Evolutionary conservation across 1,139 yeast genomes (phyloP).

Genomic region (Suzukiozyma palmioleophila): DNA sequence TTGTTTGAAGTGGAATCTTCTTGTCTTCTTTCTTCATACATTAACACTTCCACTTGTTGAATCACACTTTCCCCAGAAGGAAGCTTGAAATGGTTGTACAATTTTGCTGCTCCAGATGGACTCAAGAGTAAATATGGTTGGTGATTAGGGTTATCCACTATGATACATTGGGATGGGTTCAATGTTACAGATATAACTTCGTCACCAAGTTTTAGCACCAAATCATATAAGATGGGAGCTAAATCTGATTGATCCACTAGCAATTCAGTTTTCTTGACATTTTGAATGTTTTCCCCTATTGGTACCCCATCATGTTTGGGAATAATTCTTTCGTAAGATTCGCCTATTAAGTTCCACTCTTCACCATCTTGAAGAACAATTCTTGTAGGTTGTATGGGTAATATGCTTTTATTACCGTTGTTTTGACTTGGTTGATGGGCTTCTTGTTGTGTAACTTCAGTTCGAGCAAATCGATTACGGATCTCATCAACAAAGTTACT

Average conservation of each 20-base stretch:
- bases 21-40: conserved; percentile 4
- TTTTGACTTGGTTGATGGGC: not conserved
- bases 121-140: conserved; percentile 39
- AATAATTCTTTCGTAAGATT: conserved; percentile 20
- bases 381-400: conserved; percentile 20
- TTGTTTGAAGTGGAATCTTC: not conserved
- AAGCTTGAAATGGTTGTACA: conserved; percentile 15
- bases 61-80: conserved; percentile 13
- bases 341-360: conserved; percentile 21
- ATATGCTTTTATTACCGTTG: conserved; percentile 1
- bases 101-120: conserved; percentile 29
- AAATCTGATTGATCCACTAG: conserved; percentile 23
- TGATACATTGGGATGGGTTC: conserved; percentile 39
- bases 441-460: not conserved
- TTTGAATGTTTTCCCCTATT: conserved; percentile 5
- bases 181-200: conserved; percentile 17
- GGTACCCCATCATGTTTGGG: conserved; percentile 4
- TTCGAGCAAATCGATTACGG: not conserved
- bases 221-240: conserved; percentile 16
- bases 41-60: conserved; percentile 20
- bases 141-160: conserved; percentile 31
- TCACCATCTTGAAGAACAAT: conserved; percentile 19
- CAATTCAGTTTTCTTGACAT: conserved; percentile 9
- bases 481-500: not conserved
- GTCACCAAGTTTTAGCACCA: conserved; percentile 15